Evolutionary conservation across 23 red algal genomes (phyloP), one percentile per base, ranked within the genome.

Genomic region (Gracilaria gracilis): DNA sequence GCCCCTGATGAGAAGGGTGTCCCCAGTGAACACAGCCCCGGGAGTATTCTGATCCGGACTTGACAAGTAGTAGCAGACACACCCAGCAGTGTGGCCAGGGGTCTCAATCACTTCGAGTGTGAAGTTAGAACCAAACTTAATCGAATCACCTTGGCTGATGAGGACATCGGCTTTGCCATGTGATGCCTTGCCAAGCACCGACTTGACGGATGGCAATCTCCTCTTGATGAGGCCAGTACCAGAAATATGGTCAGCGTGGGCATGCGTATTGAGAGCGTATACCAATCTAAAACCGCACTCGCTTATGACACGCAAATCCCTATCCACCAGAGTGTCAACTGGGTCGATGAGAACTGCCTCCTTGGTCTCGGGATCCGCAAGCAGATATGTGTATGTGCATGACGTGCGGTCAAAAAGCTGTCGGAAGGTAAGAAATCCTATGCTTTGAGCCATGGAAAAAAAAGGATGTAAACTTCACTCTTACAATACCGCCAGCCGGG

Each of bases 231-330:
- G 20, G 25, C 90, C 89, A 48, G 95, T 93, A 17, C 81, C 95
- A 16, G 95, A 93, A 24, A 96, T 88, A 53, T 96, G 95, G 80
- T 96, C 95, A 4, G 95, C 95, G 46, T 96, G 95, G 14, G 92
- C 95, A 49, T 96, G 95, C 9, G 95, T 96, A 79, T 96, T 96
- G 34, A 96, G 44, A 17, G 77, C 88, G 55, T 88, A 88, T 25
- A 73, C 79, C 57, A 96, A 39, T 4, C 14, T 42, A 37, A 96
- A 59, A 23, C 73, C 76, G 37, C 50, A 67, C 49, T 82, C 75
- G 36, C 20, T 72, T 13, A 77, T 27, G 15, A 91, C 53, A 28
- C 71, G n/a, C 11, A 86, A 51, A 38, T 96, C 95, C 9, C 95
- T 65, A 20, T 70, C 74, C 19, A 84, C 58, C 21, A 59, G 38